Percentiles rank a stretch among this genome's conserved stretches.
Conservation (phyloP, 1,284 basidiomycete genomes). For the Acaromyces ingoldii region DNA sequence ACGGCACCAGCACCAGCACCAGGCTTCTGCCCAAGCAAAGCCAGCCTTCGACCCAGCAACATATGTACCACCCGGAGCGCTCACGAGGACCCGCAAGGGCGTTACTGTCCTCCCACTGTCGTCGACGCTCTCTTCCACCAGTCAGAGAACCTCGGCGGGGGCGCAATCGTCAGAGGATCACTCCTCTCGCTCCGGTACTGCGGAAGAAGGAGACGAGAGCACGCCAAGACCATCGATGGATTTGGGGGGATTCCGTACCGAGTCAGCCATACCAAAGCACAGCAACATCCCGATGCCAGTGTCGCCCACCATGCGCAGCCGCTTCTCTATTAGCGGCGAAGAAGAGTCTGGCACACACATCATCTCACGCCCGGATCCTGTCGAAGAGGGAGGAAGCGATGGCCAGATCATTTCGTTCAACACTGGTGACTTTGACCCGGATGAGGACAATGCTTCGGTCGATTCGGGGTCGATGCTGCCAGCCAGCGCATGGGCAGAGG, state of each 20-base stretch:
- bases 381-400: neutral
- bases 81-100: conserved; percentile 11
- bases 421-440: conserved; percentile 9
- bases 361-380: no score
- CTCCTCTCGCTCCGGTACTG: no score
- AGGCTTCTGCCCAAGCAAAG: no score
- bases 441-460: conserved; percentile 18
- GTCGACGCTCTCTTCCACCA: no score
- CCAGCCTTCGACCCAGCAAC: conserved; percentile 6
- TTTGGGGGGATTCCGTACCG: neutral
- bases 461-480: conserved; percentile 32
- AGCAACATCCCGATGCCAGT: no score
- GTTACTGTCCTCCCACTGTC: neutral
- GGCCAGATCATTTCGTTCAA: conserved; percentile 7
- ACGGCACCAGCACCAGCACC: no score
- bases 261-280: no score
- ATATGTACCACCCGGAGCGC: conserved; percentile 14
- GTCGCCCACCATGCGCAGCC: no score
- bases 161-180: no score
- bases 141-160: no score
- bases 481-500: conserved; percentile 39
- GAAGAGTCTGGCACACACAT: no score
- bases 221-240: neutral
- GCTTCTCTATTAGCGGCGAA: no score
- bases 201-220: neutral